Percentiles rank a stretch among this genome's conserved stretches.
These are phyloP conservation scores for Leishmania martiniquensis DNA, from an alignment of 208 protist species.

Conservation along the genomic window DNA sequence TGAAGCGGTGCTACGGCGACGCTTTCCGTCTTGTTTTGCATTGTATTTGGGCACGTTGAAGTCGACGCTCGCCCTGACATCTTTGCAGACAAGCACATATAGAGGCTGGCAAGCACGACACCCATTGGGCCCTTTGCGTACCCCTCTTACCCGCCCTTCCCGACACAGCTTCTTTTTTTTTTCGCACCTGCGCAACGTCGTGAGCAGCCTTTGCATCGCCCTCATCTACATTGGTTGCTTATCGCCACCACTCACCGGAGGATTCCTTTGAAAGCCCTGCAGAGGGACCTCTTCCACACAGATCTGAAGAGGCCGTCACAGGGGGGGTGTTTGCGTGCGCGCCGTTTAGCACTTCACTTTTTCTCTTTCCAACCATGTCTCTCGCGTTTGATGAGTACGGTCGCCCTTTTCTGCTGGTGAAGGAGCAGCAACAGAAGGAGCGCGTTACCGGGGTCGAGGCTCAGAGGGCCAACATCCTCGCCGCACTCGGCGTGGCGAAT, in stretches of 20 bases:
- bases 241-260: too few relatives aligned
- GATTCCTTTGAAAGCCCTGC: too few relatives aligned
- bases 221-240: too few relatives aligned
- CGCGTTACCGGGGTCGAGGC: constrained; percentile 97
- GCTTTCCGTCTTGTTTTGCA: background rate
- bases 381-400: constrained; percentile 99
- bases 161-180: background rate
- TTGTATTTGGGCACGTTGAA: background rate
- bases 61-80: background rate
- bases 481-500: constrained; percentile 96
- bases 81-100: background rate
- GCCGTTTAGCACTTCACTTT: background rate
- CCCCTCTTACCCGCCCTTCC: background rate
- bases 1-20: too few relatives aligned
- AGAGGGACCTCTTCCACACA: too few relatives aligned
- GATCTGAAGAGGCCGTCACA: too few relatives aligned
- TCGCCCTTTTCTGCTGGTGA: constrained; percentile 98
- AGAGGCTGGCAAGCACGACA: background rate
- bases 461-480: constrained; percentile 99
- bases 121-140: background rate
- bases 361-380: constrained; percentile 39
- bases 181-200: background rate
- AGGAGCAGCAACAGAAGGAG: constrained; percentile 97
- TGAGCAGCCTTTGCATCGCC: too few relatives aligned
- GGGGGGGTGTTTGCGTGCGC: too few relatives aligned